Conservation (phyloP, 2,329 filamentous ascomycete genomes). For the Ceratocystis papillata region DNA sequence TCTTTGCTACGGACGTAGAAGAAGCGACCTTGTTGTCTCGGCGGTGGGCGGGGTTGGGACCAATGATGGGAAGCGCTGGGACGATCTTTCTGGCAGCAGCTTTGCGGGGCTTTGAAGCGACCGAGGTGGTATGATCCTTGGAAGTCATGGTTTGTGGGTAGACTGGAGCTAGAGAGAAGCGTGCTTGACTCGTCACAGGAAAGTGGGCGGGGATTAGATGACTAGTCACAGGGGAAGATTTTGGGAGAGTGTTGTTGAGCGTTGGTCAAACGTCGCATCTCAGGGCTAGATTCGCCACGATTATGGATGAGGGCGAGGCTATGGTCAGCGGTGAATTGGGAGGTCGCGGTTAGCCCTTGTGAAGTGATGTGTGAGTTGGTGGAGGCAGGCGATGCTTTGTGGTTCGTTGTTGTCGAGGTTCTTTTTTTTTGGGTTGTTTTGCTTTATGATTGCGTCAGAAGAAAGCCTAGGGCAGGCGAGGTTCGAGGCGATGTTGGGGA, state of each 20-base stretch:
- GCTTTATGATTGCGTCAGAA: no score
- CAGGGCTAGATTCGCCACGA: conserved; percentile 20
- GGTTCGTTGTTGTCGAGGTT: background rate
- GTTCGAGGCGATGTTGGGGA: background rate
- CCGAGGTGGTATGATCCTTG: conserved; percentile 10
- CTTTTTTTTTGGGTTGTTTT: background rate
- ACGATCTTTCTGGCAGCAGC: conserved; percentile 5
- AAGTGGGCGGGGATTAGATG: background rate
- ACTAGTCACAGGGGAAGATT: conserved; percentile 21
- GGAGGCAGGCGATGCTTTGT: background rate
- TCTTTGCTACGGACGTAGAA: background rate
- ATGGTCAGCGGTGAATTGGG: background rate
- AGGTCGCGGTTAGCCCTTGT: background rate
- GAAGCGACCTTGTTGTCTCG: conserved; percentile 7
- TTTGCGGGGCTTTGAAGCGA: conserved; percentile 11
- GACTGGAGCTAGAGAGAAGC: conserved; percentile 3
- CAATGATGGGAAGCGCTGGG: conserved; percentile 17
- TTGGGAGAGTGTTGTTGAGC: conserved; percentile 16
- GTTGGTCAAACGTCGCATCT: conserved; percentile 23
- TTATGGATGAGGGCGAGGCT: conserved; percentile 8
- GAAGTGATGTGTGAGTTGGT: background rate
- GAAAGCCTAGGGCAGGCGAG: background rate
- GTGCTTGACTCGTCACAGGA: conserved; percentile 13
- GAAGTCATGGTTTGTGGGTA: conserved; percentile 14
- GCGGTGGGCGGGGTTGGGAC: conserved; percentile 11